These are phyloP conservation scores for Leccinum subgranulosum DNA, from an alignment of 768 basidiomycete genomes.

Conservation along the genomic window DNA sequence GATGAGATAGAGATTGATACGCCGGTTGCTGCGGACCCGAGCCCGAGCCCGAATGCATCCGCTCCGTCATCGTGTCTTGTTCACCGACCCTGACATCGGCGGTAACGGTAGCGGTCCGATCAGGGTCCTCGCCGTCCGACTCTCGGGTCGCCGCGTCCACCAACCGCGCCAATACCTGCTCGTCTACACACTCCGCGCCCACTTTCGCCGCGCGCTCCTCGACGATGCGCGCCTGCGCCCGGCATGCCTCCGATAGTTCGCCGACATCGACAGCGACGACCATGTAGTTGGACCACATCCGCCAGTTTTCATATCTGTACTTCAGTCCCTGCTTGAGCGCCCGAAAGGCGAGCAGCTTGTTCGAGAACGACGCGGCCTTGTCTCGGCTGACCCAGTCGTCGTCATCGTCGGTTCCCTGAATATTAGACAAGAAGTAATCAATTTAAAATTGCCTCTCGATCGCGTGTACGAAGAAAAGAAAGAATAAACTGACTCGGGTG, in stretches of 20 bases:
- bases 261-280: slow-evolving; percentile 90
- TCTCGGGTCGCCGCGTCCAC: slow-evolving; percentile 81
- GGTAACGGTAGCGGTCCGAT: slow-evolving; percentile 9
- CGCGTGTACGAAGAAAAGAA: not conserved
- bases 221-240: slow-evolving; percentile 78
- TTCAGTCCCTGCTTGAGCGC: slow-evolving; percentile 90
- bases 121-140: slow-evolving; percentile 30
- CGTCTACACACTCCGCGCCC: slow-evolving; percentile 65
- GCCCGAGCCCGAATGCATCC: not conserved
- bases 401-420: slow-evolving; percentile 16
- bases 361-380: slow-evolving; percentile 53
- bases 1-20: not conserved
- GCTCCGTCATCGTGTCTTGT: slow-evolving; percentile 6
- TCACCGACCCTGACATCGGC: slow-evolving; percentile 10
- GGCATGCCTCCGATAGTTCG: slow-evolving; percentile 82
- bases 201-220: slow-evolving; percentile 46
- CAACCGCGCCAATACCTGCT: slow-evolving; percentile 84
- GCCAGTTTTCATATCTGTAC: slow-evolving; percentile 86
- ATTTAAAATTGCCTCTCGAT: not conserved
- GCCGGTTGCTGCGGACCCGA: not conserved
- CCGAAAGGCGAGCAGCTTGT: slow-evolving; percentile 87
- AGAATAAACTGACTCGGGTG: slow-evolving; percentile 3
- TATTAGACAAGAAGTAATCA: not conserved
- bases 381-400: not conserved
- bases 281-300: slow-evolving; percentile 99